Evolutionary conservation across 176 grass and related monocot species (phyloP).

Genomic region (Alopecurus myosuroides): DNA sequence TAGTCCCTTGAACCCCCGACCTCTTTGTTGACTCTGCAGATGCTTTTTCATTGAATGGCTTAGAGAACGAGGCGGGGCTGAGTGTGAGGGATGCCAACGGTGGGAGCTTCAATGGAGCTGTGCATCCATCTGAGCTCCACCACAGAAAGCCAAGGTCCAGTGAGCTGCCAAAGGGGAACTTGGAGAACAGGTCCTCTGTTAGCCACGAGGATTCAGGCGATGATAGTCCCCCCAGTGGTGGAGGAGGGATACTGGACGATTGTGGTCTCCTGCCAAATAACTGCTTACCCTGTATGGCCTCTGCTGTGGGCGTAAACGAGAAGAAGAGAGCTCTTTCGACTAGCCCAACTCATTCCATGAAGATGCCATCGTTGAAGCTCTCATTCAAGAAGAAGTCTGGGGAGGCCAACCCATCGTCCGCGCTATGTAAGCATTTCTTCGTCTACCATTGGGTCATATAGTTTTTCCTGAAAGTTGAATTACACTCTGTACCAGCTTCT

Average conservation of each 20-base stretch:
- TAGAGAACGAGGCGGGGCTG: constrained; percentile 46
- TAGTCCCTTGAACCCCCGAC: not conserved
- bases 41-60: constrained; percentile 59
- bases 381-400: constrained; percentile 86
- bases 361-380: constrained; percentile 82
- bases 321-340: constrained; percentile 68
- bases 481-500: not conserved
- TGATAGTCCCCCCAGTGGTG: constrained; percentile 29
- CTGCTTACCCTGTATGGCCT: constrained; percentile 79
- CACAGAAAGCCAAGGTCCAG: constrained; percentile 52
- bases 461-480: not conserved
- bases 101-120: constrained; percentile 32
- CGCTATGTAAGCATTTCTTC: constrained; percentile 63
- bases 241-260: constrained; percentile 62
- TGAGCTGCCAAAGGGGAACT: constrained; percentile 45
- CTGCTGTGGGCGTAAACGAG: constrained; percentile 52
- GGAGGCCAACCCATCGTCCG: constrained; percentile 61
- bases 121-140: constrained; percentile 19
- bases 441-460: not conserved
- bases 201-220: constrained; percentile 51
- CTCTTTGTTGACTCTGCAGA: constrained; percentile 28
- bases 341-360: constrained; percentile 71
- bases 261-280: constrained; percentile 82
- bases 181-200: constrained; percentile 45
- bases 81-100: constrained; percentile 34